Conservation (phyloP, 371 early-diverging fungal species). For the Dentiscutata heterogama region DNA sequence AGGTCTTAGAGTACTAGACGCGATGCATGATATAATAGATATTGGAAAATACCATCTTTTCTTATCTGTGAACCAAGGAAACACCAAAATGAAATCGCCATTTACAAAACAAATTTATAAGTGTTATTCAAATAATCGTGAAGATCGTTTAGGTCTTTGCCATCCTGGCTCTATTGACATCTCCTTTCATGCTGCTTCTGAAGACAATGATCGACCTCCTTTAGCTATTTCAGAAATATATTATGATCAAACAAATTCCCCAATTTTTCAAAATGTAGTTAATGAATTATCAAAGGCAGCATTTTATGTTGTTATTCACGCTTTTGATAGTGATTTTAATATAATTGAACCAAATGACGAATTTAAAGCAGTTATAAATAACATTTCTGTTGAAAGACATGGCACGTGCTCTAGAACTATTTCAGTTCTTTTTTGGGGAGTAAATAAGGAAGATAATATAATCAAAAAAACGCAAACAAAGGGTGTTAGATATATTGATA, state of each 20-base stretch:
- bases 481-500: neutral
- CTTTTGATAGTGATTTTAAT: neutral
- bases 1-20: conserved; percentile 16
- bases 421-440: neutral
- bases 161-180: conserved; percentile 18
- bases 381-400: neutral
- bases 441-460: neutral
- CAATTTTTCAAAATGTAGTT: neutral
- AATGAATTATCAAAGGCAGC: neutral
- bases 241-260: neutral
- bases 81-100: neutral
- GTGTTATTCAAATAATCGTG: neutral
- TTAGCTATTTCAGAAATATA: conserved; percentile 9
- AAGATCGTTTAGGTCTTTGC: neutral
- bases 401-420: neutral
- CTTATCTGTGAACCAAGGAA: conserved; percentile 3
- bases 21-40: no score
- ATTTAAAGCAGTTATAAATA: neutral
- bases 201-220: conserved; percentile 1
- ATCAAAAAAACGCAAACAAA: neutral
- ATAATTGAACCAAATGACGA: neutral
- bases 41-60: neutral
- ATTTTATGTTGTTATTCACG: conserved; percentile 9
- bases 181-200: conserved; percentile 1
- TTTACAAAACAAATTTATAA: conserved; percentile 22